These are phyloP conservation scores for bread wheat (Triticum aestivum) DNA, from an alignment of 176 grass and related monocot species.

Conservation along the genomic window DNA sequence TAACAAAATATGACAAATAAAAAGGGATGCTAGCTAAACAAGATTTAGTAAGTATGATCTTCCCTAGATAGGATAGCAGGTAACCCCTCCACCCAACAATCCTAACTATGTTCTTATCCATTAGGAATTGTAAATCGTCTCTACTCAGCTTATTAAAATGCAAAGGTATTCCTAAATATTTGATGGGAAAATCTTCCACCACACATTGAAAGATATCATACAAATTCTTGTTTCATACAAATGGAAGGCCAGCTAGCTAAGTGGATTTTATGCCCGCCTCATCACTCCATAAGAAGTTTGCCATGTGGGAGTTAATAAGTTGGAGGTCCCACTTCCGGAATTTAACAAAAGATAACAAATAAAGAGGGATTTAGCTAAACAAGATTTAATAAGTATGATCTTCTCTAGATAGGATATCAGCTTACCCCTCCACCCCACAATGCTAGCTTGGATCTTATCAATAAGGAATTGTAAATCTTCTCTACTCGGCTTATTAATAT, in stretches of 20 bases:
- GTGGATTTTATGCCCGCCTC: too few relatives aligned
- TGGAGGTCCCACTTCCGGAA: neutral
- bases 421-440: neutral
- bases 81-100: neutral
- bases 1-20: neutral
- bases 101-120: neutral
- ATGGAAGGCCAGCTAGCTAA: too few relatives aligned
- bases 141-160: neutral
- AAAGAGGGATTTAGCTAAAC: neutral
- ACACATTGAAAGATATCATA: neutral
- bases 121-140: neutral
- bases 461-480: neutral
- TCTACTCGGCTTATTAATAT: neutral
- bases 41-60: neutral
- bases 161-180: neutral
- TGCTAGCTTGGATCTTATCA: neutral
- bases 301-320: neutral
- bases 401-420: neutral
- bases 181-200: neutral
- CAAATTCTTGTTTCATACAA: neutral
- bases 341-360: neutral
- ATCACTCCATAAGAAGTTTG: too few relatives aligned
- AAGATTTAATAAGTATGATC: neutral
- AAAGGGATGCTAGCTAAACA: neutral
- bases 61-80: neutral